Evolutionary conservation across 768 basidiomycete genomes (phyloP), one percentile per base, ranked within the genome.

Genomic region (Panellus pusillus): DNA sequence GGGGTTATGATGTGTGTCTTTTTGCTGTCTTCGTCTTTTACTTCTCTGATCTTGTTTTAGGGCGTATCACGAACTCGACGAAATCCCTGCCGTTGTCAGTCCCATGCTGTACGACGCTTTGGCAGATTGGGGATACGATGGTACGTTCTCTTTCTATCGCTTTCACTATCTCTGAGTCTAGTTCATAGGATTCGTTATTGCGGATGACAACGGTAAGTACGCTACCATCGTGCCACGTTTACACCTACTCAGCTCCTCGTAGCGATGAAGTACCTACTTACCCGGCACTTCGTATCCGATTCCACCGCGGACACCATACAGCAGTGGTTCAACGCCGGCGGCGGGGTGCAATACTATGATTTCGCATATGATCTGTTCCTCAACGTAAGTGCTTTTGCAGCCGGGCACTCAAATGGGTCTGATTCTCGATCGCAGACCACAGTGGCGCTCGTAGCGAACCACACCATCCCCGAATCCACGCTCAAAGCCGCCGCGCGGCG

Each of bases 251-350:
- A 15, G 28, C 13, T 6, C 19, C 36, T n/a, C 17, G 24, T 44
- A 53, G 62, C 57, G 29, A 60, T 66, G 55, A 36, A 36, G 18
- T 46, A 57, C 43, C 46, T 66, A 14, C 43, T 58, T 29, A 50
- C 37, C 7, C 43, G 44, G 1, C 65, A 66, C 47, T 46, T 37
- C 32, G 65, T 66, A 9, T 52, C 61, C 2, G 50, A 48, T 14
- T 61, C 61, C 9, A 55, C 61, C 13, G 65, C 63, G 17, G 65
- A 66, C 49, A 57, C 65, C 2, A 63, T 66, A 14, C 50, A 57
- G 9, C 65, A 66, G 42, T 66, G 65, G 65, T 64, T 60, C 29
- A 66, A 66, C 42, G 65, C 65, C 3, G 65, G 65, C 18, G 65
- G 65, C 3, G 61, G 61, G 58, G 42, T 66, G 19, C 54, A 66